phyloP scores from a whole-genome alignment of 768 basidiomycete species.

The Lactarius sp. region DNA sequence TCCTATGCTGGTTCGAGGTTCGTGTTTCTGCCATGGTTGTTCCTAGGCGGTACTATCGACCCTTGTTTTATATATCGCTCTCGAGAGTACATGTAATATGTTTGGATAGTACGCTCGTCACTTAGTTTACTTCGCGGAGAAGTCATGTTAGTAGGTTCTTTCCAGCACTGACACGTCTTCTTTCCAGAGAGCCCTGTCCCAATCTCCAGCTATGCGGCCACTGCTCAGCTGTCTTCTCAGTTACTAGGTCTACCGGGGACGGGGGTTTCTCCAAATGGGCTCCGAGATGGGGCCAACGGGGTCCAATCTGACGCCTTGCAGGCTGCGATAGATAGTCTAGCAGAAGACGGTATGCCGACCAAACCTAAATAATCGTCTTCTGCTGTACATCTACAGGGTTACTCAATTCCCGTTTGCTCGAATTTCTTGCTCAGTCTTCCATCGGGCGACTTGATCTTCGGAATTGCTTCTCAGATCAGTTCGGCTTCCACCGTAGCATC shows the following conservation, averaged over 20 bases:
- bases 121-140: not conserved
- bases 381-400: slow-evolving; percentile 35
- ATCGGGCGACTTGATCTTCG: slow-evolving; percentile 38
- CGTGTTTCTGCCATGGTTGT: not conserved
- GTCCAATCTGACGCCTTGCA: not conserved
- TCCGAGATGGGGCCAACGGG: not conserved
- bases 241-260: not conserved
- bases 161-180: not conserved
- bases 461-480: slow-evolving; percentile 39
- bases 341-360: not conserved
- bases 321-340: not conserved
- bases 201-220: not conserved
- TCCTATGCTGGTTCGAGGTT: not conserved
- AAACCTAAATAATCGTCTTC: not conserved
- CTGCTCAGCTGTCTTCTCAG: not conserved
- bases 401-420: slow-evolving; percentile 42
- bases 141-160: not conserved
- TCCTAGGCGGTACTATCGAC: too few species aligned
- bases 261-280: not conserved
- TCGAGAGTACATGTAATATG: not conserved
- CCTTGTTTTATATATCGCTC: not conserved
- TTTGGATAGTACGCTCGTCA: not conserved
- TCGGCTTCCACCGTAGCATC: not conserved
- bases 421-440: slow-evolving; percentile 43
- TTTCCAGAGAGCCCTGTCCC: not conserved